Evolutionary conservation across 176 grass and related monocot genomes (phyloP).

Genomic region (Triticum monococcum): DNA sequence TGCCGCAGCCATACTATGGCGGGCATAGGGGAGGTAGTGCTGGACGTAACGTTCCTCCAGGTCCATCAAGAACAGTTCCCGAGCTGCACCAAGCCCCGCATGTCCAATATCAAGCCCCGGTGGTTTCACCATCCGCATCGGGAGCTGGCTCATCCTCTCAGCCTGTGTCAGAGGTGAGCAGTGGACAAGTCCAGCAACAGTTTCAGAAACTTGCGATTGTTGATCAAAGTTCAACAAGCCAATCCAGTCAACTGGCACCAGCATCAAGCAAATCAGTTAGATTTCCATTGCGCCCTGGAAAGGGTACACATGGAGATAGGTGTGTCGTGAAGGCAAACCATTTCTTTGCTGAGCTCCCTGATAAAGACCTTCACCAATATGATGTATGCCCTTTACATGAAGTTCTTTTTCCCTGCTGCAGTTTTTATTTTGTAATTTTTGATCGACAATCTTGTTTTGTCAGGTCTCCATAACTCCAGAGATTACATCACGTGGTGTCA

Average conservation of each 20-base stretch:
- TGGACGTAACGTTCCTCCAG: conserved; percentile 57
- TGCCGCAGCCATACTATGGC: conserved; percentile 63
- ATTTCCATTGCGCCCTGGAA: conserved; percentile 84
- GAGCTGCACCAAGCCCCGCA: conserved; percentile 97
- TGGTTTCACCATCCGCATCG: conserved; percentile 50
- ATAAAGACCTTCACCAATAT: conserved; percentile 96
- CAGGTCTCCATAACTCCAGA: conserved; percentile 88
- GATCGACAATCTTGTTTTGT: conserved; percentile 6
- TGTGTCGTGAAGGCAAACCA: conserved; percentile 94
- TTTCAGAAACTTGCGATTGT: conserved; percentile 56
- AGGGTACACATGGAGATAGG: conserved; percentile 76
- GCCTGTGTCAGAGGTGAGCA: conserved; percentile 51
- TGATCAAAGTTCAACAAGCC: conserved; percentile 47
- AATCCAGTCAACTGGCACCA: conserved; percentile 61
- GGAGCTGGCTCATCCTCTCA: conserved; percentile 70
- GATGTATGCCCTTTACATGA: conserved; percentile 52
- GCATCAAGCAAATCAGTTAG: conserved; percentile 78
- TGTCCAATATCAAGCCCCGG: conserved; percentile 55
- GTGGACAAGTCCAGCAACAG: conserved; percentile 68
- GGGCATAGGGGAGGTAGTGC: conserved; percentile 58
- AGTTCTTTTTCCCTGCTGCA: not conserved
- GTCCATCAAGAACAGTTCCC: conserved; percentile 80
- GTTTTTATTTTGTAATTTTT: conserved; percentile 15
- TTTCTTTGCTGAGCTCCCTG: conserved; percentile 91
- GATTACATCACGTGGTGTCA: conserved; percentile 80